Percentiles rank a stretch among this genome's conserved stretches.
Conservation (phyloP, 2,329 filamentous ascomycete species). For the Podosphaera fusca region DNA sequence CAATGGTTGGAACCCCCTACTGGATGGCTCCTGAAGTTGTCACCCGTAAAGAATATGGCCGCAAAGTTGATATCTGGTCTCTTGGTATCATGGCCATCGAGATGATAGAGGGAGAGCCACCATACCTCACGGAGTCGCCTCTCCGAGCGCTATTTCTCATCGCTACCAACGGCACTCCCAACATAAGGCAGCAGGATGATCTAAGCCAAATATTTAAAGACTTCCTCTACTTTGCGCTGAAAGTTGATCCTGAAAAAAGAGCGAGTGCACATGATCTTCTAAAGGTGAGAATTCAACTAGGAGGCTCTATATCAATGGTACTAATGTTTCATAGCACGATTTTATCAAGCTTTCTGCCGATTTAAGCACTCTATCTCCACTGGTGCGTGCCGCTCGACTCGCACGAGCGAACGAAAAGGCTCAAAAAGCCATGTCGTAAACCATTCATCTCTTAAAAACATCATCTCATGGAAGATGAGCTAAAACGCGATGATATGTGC, state of each 20-base stretch:
- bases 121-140: slow-evolving; percentile 93
- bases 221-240: slow-evolving; percentile 78
- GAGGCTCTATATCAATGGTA: not conserved
- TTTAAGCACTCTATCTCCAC: slow-evolving; percentile 53
- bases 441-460: not conserved
- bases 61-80: slow-evolving; percentile 97
- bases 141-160: slow-evolving; percentile 94
- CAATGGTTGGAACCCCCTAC: slow-evolving; percentile 97
- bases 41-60: slow-evolving; percentile 96
- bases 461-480: not conserved
- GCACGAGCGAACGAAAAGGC: slow-evolving; percentile 71
- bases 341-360: slow-evolving; percentile 62
- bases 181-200: slow-evolving; percentile 95
- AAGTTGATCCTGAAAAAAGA: slow-evolving; percentile 92
- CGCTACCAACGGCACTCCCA: slow-evolving; percentile 88
- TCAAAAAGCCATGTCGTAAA: slow-evolving; percentile 27
- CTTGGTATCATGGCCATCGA: slow-evolving; percentile 99
- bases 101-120: slow-evolving; percentile 99
- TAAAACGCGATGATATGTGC: too few relatives aligned
- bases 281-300: slow-evolving; percentile 39
- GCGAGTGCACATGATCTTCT: slow-evolving; percentile 85
- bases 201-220: slow-evolving; percentile 95
- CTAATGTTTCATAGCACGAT: slow-evolving; percentile 35
- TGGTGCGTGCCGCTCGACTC: slow-evolving; percentile 67
- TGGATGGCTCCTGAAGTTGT: slow-evolving; percentile 99